These are phyloP conservation scores for Torulaspora quercuum DNA, from an alignment of 805 yeast genomes.

Conservation along the genomic window DNA sequence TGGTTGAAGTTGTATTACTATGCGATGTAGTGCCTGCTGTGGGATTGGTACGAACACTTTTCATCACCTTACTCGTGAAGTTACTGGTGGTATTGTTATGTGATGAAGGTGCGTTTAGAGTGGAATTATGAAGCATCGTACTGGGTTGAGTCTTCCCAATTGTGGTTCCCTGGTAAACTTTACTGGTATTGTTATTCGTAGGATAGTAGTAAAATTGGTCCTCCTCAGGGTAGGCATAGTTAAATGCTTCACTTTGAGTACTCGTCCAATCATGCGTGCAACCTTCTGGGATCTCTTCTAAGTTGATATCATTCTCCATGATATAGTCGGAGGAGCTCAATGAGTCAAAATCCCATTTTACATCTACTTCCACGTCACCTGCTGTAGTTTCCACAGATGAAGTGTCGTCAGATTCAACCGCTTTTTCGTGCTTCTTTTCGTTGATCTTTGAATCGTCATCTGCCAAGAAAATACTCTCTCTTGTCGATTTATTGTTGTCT, in stretches of 20 bases:
- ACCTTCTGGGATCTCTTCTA: slow-evolving; percentile 37
- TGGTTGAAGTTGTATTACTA: slow-evolving; percentile 33
- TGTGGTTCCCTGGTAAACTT: slow-evolving; percentile 31
- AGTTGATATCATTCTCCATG: slow-evolving; percentile 61
- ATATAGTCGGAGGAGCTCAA: slow-evolving; percentile 70
- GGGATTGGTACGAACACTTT: slow-evolving; percentile 35
- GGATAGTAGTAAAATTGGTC: slow-evolving; percentile 29
- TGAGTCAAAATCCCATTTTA: slow-evolving; percentile 90
- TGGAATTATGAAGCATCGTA: slow-evolving; percentile 28
- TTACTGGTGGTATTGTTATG: slow-evolving; percentile 22
- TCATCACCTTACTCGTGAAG: slow-evolving; percentile 21
- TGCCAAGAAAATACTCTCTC: slow-evolving; percentile 46
- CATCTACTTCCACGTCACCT: slow-evolving; percentile 40
- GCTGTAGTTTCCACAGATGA: slow-evolving; percentile 10
- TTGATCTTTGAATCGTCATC: slow-evolving; percentile 37
- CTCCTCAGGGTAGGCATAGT: slow-evolving; percentile 36
- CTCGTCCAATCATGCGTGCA: slow-evolving; percentile 25
- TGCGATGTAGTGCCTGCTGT: slow-evolving; percentile 25
- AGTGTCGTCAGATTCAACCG: slow-evolving; percentile 8
- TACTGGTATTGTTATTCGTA: slow-evolving; percentile 21
- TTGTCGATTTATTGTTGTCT: slow-evolving; percentile 53
- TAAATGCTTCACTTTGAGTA: slow-evolving; percentile 26
- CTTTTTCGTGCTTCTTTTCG: slow-evolving; percentile 5
- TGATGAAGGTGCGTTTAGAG: slow-evolving; percentile 29
- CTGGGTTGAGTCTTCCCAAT: slow-evolving; percentile 29